Evolutionary conservation across 2,329 filamentous ascomycete genomes (phyloP), one percentile per base, ranked within the genome.

Genomic region (Magnaporthiopsis incrustans): DNA sequence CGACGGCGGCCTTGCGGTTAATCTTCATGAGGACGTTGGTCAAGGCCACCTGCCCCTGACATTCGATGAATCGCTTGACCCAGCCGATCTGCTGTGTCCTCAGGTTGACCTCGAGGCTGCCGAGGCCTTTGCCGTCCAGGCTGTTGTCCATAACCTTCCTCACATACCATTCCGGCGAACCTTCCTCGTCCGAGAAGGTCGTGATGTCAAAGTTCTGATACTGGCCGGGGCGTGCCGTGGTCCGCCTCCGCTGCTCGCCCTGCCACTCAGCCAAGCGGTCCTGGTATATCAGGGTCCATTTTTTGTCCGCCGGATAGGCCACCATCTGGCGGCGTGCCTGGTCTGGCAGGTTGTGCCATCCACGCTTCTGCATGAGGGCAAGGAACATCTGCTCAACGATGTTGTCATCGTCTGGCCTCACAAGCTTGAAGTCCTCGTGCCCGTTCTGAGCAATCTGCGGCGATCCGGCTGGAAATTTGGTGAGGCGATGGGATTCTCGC

Each of bases 131-230:
- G 68, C 89, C 85, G 63, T 93, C 92, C 69, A 98, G 91, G 67
- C 87, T 91, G 76, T 97, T 96, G 75, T 98, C 94, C 90, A 98
- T 92, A 66, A 98, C 91, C 74, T 91, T 94, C 73, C 92, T 90
- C 63, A 99, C 94, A 75, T 97, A 99, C 94, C 94, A 99, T 77
- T 98, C 94, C 3, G 95, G 95, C 61, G 91, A 96, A 59, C 93
- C 94, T 76, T 98, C 95, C 74, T 98, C 94, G 73, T 97, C 93
- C 10, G 91, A 91, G 69, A 91, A 87, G 57, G 87, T 85, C 57
- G 92, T 84, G 65, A 94, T 85, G 69, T 90, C 88, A 65, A 85
- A 75, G 74, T 84, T 85, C 64, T 88, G 84, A 69, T 88, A 90
- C 68, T 91, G 86, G 67, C 88, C 88, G 7, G 89, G 83, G 66